Evolutionary conservation across 805 yeast species (phyloP), one percentile per base, ranked within the genome.

Genomic region (Huiozyma naganishii): DNA sequence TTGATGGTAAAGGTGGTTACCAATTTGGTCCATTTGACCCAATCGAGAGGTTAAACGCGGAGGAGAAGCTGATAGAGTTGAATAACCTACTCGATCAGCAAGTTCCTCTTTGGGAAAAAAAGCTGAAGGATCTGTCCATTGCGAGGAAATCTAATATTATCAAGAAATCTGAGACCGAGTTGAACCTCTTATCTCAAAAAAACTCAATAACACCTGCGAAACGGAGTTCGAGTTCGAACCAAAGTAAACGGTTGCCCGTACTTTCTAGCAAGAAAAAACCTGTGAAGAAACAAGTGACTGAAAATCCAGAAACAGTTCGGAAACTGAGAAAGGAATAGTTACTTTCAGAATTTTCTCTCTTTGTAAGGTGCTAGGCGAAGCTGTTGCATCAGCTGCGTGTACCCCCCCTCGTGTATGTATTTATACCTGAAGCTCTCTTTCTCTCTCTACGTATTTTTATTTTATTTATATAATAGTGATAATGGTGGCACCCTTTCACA

Each of bases 1-100:
- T 89, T 57, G 89, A 83, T 56, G 94, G 94, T n/a, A 75, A 77
- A 55, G 90, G 90, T 2, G 77, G 78, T 6, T 84, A 80, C 55
- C 59, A 71, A 13, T 77, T 77, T 58, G 69, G 71, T 5, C 72
- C 72, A 49, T 74, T 89, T 43, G 79, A 88, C 61, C 89, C 95
- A 5, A 72, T 73, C 29, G 72, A 76, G 60, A 73, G 96, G 53
- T 71, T 89, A 47, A 65, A 72, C 44, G 74, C 83, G 54, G 95
- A 87, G 54, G 82, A 84, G 54, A 95, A 86, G 61, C 72, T 88
- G 56, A 71, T 83, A 38, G 71, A 68, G 40, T 67, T 88, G 48
- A 95, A 86, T 53, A 73, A 77, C 61, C 66, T 71, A 40, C 69
- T 89, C 54, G 64, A 61, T 43, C 79, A 94, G 53, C 83, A 79